Evolutionary conservation across 73 alveolate species (phyloP).

Genomic region (Tetrahymena malaccensis): DNA sequence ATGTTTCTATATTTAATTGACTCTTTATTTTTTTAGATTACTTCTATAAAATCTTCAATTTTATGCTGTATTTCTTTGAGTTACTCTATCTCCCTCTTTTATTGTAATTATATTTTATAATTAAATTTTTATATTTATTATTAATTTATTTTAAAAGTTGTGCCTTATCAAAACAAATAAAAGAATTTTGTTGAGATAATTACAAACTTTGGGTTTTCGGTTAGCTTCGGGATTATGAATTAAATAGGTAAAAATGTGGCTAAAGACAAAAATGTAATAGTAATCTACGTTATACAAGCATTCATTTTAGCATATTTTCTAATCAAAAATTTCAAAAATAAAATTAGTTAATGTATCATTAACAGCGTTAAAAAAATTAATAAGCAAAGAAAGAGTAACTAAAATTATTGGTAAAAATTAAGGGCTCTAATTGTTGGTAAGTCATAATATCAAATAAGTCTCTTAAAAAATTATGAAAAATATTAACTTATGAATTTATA

Average conservation of each 20-base stretch:
- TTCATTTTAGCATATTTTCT: too few species aligned
- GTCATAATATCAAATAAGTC: too few species aligned
- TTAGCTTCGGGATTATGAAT: not conserved
- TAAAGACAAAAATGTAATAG: not conserved
- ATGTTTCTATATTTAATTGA: not conserved
- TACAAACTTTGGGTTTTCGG: not conserved
- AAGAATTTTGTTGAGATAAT: not conserved
- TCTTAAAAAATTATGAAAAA: too few species aligned
- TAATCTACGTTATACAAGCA: too few species aligned
- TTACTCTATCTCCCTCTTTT: not conserved
- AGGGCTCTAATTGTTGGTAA: too few species aligned
- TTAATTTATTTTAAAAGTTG: not conserved
- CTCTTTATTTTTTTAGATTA: not conserved
- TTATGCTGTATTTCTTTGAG: not conserved
- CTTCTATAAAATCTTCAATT: not conserved
- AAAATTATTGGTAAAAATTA: too few species aligned
- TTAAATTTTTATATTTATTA: too few species aligned
- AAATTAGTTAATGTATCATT: too few species aligned
- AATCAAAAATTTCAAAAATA: too few species aligned
- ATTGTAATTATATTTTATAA: not conserved
- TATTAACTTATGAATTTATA: too few species aligned
- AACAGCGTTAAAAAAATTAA: too few species aligned
- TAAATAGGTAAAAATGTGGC: not conserved
- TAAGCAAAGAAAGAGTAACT: too few species aligned
- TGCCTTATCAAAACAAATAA: not conserved